Evolutionary conservation across 352 stramenopile species (phyloP).

Genomic region (Pythium dissimile): DNA sequence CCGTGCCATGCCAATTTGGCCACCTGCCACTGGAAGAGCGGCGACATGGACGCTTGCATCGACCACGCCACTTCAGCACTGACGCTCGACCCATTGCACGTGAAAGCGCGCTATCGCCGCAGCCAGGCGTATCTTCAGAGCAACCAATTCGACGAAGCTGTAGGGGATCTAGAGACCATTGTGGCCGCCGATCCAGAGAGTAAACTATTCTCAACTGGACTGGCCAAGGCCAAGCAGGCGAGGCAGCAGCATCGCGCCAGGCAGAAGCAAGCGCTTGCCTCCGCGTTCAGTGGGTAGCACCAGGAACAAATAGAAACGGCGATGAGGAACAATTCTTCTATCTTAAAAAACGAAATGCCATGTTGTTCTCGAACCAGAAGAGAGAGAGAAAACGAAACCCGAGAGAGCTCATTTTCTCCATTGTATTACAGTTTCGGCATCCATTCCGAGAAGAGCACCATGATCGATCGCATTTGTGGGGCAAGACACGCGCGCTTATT

Average conservation of each 20-base stretch:
- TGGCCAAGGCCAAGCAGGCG: slow-evolving; percentile 15
- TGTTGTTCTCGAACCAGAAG: background rate
- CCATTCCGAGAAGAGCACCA: slow-evolving; percentile 7
- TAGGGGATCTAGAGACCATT: slow-evolving; percentile 45
- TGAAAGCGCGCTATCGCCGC: slow-evolving; percentile 64
- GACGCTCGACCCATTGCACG: slow-evolving; percentile 34
- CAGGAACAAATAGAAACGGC: background rate
- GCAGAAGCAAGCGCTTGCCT: slow-evolving; percentile 19
- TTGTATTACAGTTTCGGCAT: slow-evolving; percentile 24
- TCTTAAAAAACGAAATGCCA: background rate
- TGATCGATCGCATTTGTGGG: background rate
- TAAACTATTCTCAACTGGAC: slow-evolving; percentile 23
- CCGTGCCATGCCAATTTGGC: slow-evolving; percentile 61
- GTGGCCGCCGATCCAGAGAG: slow-evolving; percentile 36
- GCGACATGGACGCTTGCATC: slow-evolving; percentile 39
- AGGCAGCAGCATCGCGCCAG: slow-evolving; percentile 11
- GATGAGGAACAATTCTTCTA: background rate
- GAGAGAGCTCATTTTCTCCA: slow-evolving; percentile 26
- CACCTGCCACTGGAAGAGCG: slow-evolving; percentile 54
- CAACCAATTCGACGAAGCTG: slow-evolving; percentile 56
- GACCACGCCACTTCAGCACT: slow-evolving; percentile 47
- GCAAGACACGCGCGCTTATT: slow-evolving; percentile 36
- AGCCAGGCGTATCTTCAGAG: slow-evolving; percentile 52
- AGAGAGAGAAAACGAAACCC: slow-evolving; percentile 14
- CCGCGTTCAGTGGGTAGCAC: slow-evolving; percentile 1